Evolutionary conservation across 2,329 filamentous ascomycete genomes (phyloP).

Genomic region (Sporothrix brasiliensis): DNA sequence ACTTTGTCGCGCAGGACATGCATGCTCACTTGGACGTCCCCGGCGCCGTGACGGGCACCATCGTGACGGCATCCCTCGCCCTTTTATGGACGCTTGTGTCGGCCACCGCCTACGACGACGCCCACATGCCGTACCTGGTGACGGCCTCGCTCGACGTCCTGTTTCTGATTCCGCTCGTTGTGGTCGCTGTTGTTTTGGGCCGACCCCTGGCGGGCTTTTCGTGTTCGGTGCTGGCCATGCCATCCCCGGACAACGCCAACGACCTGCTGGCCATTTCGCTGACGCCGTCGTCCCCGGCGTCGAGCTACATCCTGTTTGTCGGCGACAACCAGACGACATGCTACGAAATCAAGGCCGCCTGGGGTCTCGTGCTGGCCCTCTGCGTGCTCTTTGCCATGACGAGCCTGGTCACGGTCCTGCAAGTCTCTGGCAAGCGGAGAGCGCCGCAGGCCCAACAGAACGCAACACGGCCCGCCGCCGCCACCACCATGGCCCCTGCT

Average conservation of each 20-base stretch:
- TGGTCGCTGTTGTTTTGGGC: constrained; percentile 76
- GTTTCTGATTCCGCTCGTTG: constrained; percentile 75
- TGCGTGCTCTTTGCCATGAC: constrained; percentile 72
- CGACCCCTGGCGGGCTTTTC: constrained; percentile 77
- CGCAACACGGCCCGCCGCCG: not conserved
- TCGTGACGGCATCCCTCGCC: constrained; percentile 79
- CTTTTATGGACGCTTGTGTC: constrained; percentile 74
- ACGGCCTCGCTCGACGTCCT: constrained; percentile 66
- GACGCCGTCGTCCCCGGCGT: constrained; percentile 31
- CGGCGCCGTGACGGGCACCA: constrained; percentile 72
- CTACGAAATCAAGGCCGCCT: constrained; percentile 82
- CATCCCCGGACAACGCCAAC: constrained; percentile 49
- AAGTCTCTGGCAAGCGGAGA: constrained; percentile 62
- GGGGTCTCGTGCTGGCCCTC: constrained; percentile 80
- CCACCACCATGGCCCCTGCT: not conserved
- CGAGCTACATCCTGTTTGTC: constrained; percentile 54
- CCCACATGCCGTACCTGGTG: constrained; percentile 79
- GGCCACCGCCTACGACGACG: constrained; percentile 45
- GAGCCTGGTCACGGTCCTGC: constrained; percentile 58
- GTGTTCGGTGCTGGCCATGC: constrained; percentile 59
- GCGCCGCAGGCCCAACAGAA: constrained; percentile 33
- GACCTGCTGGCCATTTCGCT: constrained; percentile 48
- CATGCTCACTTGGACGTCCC: constrained; percentile 66
- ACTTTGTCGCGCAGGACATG: constrained; percentile 80
- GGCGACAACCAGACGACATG: constrained; percentile 66